phyloP scores from a whole-genome alignment of 208 protist genomes.

The Leishmania aethiopica region DNA sequence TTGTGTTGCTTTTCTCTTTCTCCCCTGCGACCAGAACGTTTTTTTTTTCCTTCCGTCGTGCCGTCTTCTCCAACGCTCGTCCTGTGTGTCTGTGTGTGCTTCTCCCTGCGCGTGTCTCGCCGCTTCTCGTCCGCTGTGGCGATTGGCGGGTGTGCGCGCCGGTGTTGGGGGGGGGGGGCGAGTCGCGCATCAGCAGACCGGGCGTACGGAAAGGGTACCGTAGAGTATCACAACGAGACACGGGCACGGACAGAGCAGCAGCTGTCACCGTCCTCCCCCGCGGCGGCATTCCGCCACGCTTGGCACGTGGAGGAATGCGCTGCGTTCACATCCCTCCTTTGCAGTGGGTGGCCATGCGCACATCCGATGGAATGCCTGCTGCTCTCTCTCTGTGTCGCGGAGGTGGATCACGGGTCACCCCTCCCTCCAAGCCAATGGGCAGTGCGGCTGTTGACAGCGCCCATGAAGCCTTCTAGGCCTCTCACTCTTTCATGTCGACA shows the following conservation, averaged over 20 bases:
- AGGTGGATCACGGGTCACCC: neutral
- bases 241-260: neutral
- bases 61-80: neutral
- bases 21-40: neutral
- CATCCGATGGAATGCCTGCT: neutral
- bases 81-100: neutral
- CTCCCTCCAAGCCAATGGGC: neutral
- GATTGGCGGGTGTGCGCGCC: neutral
- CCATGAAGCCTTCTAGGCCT: neutral
- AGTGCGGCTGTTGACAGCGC: neutral
- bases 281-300: neutral
- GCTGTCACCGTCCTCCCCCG: neutral
- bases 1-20: neutral
- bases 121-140: neutral
- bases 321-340: neutral
- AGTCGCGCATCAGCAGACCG: neutral
- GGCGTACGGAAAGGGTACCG: neutral
- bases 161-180: neutral
- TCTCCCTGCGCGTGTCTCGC: neutral
- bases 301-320: neutral
- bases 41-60: neutral
- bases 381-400: neutral
- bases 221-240: neutral
- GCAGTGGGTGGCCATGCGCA: neutral
- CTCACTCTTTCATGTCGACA: neutral